Evolutionary conservation across 495 filamentous ascomycete species (phyloP).

Genomic region (Apodospora peruviana): DNA sequence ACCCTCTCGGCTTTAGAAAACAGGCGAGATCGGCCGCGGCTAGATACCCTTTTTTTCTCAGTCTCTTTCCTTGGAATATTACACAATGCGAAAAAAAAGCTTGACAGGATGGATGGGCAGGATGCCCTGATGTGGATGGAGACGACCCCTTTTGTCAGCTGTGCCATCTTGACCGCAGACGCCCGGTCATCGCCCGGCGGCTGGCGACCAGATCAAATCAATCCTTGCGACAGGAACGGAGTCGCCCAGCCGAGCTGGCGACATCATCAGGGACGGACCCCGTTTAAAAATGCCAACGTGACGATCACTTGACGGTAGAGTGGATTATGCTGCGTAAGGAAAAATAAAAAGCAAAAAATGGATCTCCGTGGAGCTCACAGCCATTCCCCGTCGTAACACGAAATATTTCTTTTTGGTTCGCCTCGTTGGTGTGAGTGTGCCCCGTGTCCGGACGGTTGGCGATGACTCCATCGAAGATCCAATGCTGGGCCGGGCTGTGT

Average conservation of each 20-base stretch:
- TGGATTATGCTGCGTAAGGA: neutral
- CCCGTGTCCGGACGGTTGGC: neutral
- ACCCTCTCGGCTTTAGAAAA: no score
- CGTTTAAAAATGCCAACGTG: slow-evolving; percentile 5
- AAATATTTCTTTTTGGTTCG: neutral
- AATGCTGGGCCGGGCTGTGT: neutral
- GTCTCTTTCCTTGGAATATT: neutral
- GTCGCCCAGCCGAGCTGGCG: neutral
- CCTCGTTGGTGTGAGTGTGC: neutral
- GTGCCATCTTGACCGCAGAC: no score
- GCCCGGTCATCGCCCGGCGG: neutral
- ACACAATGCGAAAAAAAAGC: neutral
- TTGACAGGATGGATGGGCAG: neutral
- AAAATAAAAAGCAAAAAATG: neutral
- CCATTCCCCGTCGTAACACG: neutral
- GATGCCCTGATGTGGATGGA: no score
- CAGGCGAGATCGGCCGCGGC: neutral
- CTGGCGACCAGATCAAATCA: no score
- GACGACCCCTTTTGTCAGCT: neutral
- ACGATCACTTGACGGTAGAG: slow-evolving; percentile 2
- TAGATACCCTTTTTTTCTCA: neutral
- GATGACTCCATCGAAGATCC: neutral
- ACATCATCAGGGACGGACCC: neutral
- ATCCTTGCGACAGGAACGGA: neutral
- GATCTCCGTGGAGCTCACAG: neutral